phyloP scores from a whole-genome alignment of 257 asterid species.

The Handroanthus guayacan region DNA sequence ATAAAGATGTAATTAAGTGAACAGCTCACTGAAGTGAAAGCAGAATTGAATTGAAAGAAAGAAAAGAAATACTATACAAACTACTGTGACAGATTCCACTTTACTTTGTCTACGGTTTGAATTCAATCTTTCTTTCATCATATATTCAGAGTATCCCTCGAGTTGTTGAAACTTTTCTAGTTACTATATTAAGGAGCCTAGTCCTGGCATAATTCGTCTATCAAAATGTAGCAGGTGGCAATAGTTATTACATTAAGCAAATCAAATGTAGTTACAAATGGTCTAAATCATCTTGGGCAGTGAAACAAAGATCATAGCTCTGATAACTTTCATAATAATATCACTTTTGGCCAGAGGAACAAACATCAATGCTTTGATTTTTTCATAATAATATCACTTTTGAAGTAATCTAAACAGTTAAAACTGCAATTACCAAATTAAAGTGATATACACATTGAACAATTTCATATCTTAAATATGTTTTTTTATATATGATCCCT shows the following conservation, averaged over 20 bases:
- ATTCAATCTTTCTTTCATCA: conserved; percentile 1
- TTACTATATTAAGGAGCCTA: conserved; percentile 10
- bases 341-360: not conserved
- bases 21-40: conserved; percentile 9
- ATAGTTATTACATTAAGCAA: conserved; percentile 18
- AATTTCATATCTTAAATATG: conserved; percentile 7
- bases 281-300: not conserved
- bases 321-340: conserved; percentile 18
- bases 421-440: conserved; percentile 21
- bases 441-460: conserved; percentile 16
- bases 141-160: conserved; percentile 11
- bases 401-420: conserved; percentile 9
- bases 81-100: not conserved
- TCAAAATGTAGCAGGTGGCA: not conserved
- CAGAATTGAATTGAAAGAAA: not conserved
- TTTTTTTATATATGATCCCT: conserved; percentile 17
- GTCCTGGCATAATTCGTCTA: conserved; percentile 18
- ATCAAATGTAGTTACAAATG: not conserved
- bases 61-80: not conserved
- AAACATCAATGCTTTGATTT: conserved; percentile 6
- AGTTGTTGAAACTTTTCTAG: conserved; percentile 19
- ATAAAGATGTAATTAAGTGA: not conserved
- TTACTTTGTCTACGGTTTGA: not conserved
- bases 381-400: conserved; percentile 13
- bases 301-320: not conserved